Percentiles rank a stretch among this genome's conserved stretches.
Evolutionary conservation across 2,329 filamentous ascomycete species (phyloP).

Genomic region (Elsinoe arachidis): DNA sequence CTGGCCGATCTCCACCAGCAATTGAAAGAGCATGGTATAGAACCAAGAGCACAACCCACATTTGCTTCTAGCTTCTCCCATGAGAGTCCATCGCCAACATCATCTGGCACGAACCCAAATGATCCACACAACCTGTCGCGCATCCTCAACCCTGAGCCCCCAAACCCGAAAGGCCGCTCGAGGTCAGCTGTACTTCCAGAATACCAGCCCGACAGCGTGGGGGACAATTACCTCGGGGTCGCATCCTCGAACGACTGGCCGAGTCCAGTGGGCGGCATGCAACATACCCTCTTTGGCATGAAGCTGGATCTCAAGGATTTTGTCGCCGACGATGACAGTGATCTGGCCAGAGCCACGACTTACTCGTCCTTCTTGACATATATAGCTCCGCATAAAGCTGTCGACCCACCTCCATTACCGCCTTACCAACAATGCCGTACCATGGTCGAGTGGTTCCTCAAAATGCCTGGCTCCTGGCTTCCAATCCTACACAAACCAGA

Average conservation of each 20-base stretch:
- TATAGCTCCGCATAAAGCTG: slow-evolving; percentile 49
- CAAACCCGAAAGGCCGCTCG: slow-evolving; percentile 11
- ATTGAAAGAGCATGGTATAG: slow-evolving; percentile 51
- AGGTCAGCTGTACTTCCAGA: slow-evolving; percentile 31
- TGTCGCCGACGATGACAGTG: slow-evolving; percentile 56
- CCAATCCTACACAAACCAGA: slow-evolving; percentile 70
- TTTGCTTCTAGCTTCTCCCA: neutral
- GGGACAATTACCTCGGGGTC: slow-evolving; percentile 59
- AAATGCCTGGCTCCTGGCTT: slow-evolving; percentile 60
- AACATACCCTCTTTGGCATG: slow-evolving; percentile 68
- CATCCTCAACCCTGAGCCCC: slow-evolving; percentile 13
- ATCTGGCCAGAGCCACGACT: slow-evolving; percentile 54
- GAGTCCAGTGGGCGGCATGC: slow-evolving; percentile 66
- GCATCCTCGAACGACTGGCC: slow-evolving; percentile 55
- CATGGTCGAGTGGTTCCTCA: slow-evolving; percentile 68
- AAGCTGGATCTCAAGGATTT: slow-evolving; percentile 72
- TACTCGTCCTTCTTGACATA: slow-evolving; percentile 62
- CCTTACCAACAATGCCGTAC: slow-evolving; percentile 55
- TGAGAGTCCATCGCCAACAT: neutral
- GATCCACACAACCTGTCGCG: slow-evolving; percentile 13
- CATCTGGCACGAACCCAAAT: neutral
- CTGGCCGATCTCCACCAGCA: slow-evolving; percentile 61
- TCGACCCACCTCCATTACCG: slow-evolving; percentile 51
- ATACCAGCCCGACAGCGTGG: slow-evolving; percentile 39
- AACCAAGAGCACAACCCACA: slow-evolving; percentile 43